Evolutionary conservation across 192 early-diverging fungal species (phyloP).

Genomic region (Pecoramyces ruminantium): DNA sequence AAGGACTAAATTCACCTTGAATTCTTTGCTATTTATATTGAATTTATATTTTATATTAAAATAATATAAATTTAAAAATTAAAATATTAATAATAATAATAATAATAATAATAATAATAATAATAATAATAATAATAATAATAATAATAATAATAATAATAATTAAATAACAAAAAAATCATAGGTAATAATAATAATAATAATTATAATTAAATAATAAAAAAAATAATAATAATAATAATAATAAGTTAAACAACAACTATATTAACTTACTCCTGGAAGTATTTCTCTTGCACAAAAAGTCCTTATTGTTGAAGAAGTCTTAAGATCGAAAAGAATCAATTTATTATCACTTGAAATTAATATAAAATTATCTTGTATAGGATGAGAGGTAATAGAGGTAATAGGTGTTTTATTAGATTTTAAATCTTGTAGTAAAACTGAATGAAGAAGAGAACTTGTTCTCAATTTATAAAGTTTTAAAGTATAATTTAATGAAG

Average conservation of each 20-base stretch:
- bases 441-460: conserved; percentile 18
- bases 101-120: no score
- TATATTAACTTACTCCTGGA: conserved; percentile 9
- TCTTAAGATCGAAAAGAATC: conserved; percentile 20
- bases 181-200: no score
- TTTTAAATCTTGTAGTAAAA: conserved; percentile 18
- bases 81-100: not conserved
- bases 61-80: not conserved
- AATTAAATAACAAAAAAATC: no score
- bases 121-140: no score
- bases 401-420: conserved; percentile 27
- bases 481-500: conserved; percentile 20
- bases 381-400: conserved; percentile 17
- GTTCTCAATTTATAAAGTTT: conserved; percentile 31
- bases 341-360: conserved; percentile 34
- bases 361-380: conserved; percentile 22
- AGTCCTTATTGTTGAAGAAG: conserved; percentile 14
- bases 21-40: conserved; percentile 11
- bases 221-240: no score
- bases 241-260: no score
- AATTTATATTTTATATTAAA: not conserved
- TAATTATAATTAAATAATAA: no score
- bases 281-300: conserved; percentile 19
- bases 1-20: conserved; percentile 25
- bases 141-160: no score